Evolutionary conservation across 495 filamentous ascomycete genomes (phyloP).

Genomic region (Platismatia glauca): DNA sequence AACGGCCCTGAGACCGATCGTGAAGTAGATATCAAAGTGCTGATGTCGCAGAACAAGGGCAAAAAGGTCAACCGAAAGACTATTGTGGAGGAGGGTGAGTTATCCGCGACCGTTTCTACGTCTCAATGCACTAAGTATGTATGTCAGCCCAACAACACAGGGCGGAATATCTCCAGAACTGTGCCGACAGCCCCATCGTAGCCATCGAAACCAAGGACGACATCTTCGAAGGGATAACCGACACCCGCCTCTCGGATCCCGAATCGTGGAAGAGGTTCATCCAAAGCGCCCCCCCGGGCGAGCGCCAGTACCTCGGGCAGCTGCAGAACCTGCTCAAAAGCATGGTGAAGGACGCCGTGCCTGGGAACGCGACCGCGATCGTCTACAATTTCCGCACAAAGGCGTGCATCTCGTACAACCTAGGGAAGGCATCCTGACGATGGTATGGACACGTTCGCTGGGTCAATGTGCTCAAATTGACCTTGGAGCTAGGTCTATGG

Average conservation of each 20-base stretch:
- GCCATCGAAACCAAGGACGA: conserved; percentile 85
- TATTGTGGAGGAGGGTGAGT: conserved; percentile 66
- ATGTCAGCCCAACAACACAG: conserved; percentile 49
- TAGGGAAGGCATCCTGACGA: conserved; percentile 30
- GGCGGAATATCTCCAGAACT: conserved; percentile 52
- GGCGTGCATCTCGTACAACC: conserved; percentile 65
- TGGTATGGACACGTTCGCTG: neutral
- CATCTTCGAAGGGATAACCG: conserved; percentile 68
- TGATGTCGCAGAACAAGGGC: conserved; percentile 67
- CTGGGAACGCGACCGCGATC: conserved; percentile 54
- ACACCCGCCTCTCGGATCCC: conserved; percentile 66
- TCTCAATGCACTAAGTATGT: neutral
- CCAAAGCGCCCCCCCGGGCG: conserved; percentile 64
- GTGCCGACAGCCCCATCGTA: conserved; percentile 66
- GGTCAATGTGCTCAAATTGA: neutral
- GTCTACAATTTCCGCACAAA: conserved; percentile 76
- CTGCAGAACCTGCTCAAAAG: conserved; percentile 67
- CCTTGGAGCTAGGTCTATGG: neutral
- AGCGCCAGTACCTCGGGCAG: conserved; percentile 80
- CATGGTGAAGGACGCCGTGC: conserved; percentile 48
- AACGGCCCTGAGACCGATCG: conserved; percentile 34
- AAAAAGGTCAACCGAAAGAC: conserved; percentile 84
- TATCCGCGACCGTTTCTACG: conserved; percentile 11
- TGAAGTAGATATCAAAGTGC: conserved; percentile 70
- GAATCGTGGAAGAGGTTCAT: conserved; percentile 82